Evolutionary conservation across 352 stramenopile species (phyloP).

Genomic region (Pythium folliculosum): DNA sequence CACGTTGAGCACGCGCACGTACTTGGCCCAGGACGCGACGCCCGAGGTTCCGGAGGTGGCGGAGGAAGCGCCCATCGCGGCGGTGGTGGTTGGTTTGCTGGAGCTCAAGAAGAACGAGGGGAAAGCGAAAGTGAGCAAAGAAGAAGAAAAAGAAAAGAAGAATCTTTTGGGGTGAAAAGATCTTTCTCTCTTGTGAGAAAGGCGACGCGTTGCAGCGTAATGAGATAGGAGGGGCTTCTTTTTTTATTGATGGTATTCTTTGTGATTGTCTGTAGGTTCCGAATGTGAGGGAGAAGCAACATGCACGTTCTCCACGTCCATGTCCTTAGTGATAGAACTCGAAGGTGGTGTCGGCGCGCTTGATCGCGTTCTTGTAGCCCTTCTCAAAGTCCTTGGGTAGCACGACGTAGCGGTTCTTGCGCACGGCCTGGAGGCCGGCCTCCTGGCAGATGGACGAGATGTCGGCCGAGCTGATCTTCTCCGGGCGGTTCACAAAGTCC

Average conservation of each 20-base stretch:
- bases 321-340: slow-evolving; percentile 99
- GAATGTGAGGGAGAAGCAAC: too few relatives aligned
- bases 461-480: slow-evolving; percentile 99
- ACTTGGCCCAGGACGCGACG: slow-evolving; percentile 22
- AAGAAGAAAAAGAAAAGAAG: too few relatives aligned
- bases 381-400: slow-evolving; percentile 99
- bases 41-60: not conserved
- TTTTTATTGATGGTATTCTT: not conserved
- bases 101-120: not conserved
- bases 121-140: not conserved
- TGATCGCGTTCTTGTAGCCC: slow-evolving; percentile 99
- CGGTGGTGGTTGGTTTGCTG: too few relatives aligned
- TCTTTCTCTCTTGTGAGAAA: not conserved
- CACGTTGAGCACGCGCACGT: slow-evolving; percentile 36
- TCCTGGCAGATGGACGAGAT: slow-evolving; percentile 99
- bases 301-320: too few relatives aligned
- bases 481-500: slow-evolving; percentile 99
- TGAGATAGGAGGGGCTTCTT: not conserved
- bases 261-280: not conserved
- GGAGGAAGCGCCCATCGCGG: too few relatives aligned
- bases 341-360: slow-evolving; percentile 98
- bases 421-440: slow-evolving; percentile 98
- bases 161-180: too few relatives aligned
- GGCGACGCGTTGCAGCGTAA: not conserved
- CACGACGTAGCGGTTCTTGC: slow-evolving; percentile 99